phyloP scores from a whole-genome alignment of 805 yeast species.

The Candida sphagnicola region DNA sequence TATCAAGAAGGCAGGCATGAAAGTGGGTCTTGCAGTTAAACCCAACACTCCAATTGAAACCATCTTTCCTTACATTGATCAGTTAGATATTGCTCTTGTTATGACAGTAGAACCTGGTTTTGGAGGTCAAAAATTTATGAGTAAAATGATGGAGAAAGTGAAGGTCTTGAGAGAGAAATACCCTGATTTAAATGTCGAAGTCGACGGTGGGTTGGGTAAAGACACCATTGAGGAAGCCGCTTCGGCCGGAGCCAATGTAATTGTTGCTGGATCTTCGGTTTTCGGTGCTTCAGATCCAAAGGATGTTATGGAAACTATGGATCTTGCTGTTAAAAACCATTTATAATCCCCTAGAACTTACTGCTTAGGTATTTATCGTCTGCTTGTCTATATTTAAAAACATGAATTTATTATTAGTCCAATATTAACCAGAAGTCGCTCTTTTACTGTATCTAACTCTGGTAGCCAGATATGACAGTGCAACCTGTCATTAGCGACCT shows the following conservation, averaged over 20 bases:
- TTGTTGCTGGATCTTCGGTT: constrained; percentile 95
- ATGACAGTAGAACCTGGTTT: constrained; percentile 99
- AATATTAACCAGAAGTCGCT: too few species aligned
- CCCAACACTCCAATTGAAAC: constrained; percentile 90
- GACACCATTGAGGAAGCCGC: constrained; percentile 86
- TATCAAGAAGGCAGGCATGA: constrained; percentile 79
- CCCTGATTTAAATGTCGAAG: constrained; percentile 85
- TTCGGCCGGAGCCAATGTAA: constrained; percentile 96
- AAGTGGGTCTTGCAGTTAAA: constrained; percentile 90
- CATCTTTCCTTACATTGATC: constrained; percentile 67
- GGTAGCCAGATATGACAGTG: too few species aligned
- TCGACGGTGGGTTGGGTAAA: constrained; percentile 92
- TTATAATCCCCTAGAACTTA: not conserved
- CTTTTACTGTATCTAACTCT: too few species aligned
- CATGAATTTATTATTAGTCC: too few species aligned
- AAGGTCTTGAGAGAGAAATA: constrained; percentile 64
- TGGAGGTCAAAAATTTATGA: constrained; percentile 97
- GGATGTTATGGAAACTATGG: constrained; percentile 67
- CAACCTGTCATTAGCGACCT: too few species aligned
- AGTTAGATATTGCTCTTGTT: constrained; percentile 89
- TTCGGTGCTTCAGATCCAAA: constrained; percentile 80
- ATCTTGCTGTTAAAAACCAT: constrained; percentile 50
- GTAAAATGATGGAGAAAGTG: constrained; percentile 95
- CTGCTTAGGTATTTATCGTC: not conserved
- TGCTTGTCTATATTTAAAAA: too few species aligned